Base-by-base conservation (phyloP, 306 rosid genomes). In the Macrotyloma uniflorum region DNA sequence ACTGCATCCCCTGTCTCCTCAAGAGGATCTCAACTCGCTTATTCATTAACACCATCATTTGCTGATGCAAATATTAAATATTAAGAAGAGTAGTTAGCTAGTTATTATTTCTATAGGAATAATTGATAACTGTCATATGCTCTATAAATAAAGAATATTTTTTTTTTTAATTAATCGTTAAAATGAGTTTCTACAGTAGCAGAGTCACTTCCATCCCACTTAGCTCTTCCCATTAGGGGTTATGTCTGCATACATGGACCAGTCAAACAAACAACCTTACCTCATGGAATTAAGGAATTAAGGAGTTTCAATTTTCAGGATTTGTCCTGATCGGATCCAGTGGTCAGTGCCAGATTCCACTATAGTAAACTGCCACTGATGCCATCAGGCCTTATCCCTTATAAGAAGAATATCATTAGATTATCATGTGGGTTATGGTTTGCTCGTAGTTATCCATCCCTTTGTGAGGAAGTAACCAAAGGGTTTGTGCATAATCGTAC, bases 1-100 rank as follows among this genome's bases (percentile, higher is more conserved):
- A 45, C 84, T 89, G 67, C 88, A 86, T 77, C 84, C 98, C 6
- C 54, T 92, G 36, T 57, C 64, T 24, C 28, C 64, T 23, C 97
- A 89, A 80, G 96, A 90, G 83, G 95, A 89, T 71, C 93, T 94
- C 80, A 85, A 87, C 85, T 94, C 98, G 45, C 98, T 97, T 7
- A 40, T 84, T 51, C 85, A 76, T 46, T 93, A 88, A 81, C 79
- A 82, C 76, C 77, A 30, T 38, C 54, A 57, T 58, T 66, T 20
- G 61, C 61, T 77, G 64, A 57, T 72, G 36, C 71, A 24, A n/a
- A n/a, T n/a, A n/a, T n/a, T 1, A 26, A 47, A 66, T 32, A 45
- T 11, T 10, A 3, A n/a, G n/a, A 42, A 42, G 16, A 42, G 47
- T 42, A 12, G 12, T 42, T 0, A 42, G 5, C 12, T 11, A 11